Conservation (phyloP, 352 stramenopile genomes). For the Phytopythium sindhum region DNA sequence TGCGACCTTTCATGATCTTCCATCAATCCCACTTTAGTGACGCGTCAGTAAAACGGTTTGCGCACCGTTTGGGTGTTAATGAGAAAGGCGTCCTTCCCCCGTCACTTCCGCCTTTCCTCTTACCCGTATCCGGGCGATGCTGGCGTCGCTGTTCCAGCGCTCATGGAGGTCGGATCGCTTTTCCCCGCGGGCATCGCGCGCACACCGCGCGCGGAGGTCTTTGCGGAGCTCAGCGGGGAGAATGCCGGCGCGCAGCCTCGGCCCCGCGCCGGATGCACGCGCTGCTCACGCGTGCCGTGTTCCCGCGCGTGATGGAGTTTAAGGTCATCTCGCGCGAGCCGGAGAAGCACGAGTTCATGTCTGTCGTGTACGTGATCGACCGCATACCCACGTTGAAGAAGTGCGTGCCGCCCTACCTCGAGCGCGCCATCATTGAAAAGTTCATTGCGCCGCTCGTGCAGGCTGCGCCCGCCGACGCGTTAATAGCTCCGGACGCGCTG, state of each 20-base stretch:
- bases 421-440: constrained; percentile 49
- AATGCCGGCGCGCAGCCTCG: constrained; percentile 10
- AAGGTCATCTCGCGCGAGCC: constrained; percentile 69
- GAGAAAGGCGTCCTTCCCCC: no score
- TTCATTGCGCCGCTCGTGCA: constrained; percentile 55
- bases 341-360: constrained; percentile 79
- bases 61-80: no score
- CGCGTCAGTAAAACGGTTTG: no score
- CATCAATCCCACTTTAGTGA: no score
- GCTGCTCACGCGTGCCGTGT: constrained; percentile 39
- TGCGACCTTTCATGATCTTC: no score
- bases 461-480: constrained; percentile 2
- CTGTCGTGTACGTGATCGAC: constrained; percentile 67
- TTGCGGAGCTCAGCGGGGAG: constrained; percentile 23
- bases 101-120: no score
- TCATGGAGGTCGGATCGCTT: constrained; percentile 8
- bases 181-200: constrained; percentile 8
- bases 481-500: constrained; percentile 1
- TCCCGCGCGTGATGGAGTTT: constrained; percentile 71
- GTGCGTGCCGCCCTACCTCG: constrained; percentile 45
- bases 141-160: constrained; percentile 7
- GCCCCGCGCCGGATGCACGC: constrained; percentile 14
- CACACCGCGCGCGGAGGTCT: constrained; percentile 15
- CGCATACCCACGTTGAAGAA: constrained; percentile 44
- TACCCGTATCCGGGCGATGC: constrained; percentile 4